Conservation (phyloP, 345 rosid genomes). For the Pistacia atlantica region DNA sequence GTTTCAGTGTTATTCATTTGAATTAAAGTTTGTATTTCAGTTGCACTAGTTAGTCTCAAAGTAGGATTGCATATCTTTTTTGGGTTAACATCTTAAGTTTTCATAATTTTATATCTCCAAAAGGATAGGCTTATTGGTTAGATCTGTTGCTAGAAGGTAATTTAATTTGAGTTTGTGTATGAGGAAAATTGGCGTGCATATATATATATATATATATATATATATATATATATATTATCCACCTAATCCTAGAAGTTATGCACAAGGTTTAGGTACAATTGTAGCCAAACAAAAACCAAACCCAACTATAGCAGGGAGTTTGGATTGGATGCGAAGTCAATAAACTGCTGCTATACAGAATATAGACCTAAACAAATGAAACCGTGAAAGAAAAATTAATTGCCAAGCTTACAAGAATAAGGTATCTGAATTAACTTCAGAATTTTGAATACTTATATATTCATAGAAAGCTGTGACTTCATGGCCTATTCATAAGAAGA, state of each 20-base stretch:
- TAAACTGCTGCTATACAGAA: not conserved
- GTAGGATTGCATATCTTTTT: not conserved
- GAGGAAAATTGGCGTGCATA: too few species aligned
- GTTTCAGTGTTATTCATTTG: not conserved
- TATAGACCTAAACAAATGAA: not conserved
- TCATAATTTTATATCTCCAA: not conserved
- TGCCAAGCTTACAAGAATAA: constrained; percentile 1
- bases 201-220: too few species aligned
- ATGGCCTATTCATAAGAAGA: constrained; percentile 1
- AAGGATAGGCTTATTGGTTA: too few species aligned
- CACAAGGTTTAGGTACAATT: not conserved
- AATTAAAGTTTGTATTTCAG: not conserved
- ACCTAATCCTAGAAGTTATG: not conserved
- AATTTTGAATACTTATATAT: not conserved
- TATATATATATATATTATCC: not conserved
- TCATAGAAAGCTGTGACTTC: not conserved
- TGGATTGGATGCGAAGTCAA: not conserved
- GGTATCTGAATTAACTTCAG: not conserved
- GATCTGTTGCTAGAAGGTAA: too few species aligned
- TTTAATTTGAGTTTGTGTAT: too few species aligned
- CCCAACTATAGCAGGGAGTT: not conserved
- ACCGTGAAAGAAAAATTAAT: not conserved
- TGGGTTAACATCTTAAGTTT: not conserved
- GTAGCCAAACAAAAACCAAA: not conserved
- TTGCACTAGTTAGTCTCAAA: not conserved